Percentiles rank a stretch among this genome's conserved stretches.
Evolutionary conservation across 768 basidiomycete species (phyloP).

Genomic region (Chalciporus sphaerocephalus): DNA sequence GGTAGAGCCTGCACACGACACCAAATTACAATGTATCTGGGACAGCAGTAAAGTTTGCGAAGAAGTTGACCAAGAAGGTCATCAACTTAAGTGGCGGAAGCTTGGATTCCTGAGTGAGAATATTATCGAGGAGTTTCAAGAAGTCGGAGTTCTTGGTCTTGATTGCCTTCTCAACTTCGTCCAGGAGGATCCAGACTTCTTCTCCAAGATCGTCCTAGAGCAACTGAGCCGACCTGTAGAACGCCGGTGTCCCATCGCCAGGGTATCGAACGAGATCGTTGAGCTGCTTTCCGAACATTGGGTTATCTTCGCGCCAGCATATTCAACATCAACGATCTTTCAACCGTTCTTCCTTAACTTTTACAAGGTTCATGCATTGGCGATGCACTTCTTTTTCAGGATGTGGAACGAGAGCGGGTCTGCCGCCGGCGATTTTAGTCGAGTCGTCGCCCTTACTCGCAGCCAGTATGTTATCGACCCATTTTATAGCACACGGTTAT

Average conservation of each 20-base stretch:
- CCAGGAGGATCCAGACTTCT: slow-evolving; percentile 61
- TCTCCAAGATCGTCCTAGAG: slow-evolving; percentile 74
- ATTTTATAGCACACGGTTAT: neutral
- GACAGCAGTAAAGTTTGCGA: slow-evolving; percentile 50
- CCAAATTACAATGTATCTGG: slow-evolving; percentile 68
- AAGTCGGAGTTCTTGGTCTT: slow-evolving; percentile 76
- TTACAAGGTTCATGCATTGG: slow-evolving; percentile 72
- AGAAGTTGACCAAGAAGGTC: slow-evolving; percentile 46
- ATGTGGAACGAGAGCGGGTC: slow-evolving; percentile 92
- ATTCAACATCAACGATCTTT: slow-evolving; percentile 76
- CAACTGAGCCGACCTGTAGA: slow-evolving; percentile 71
- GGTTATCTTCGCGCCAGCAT: slow-evolving; percentile 81
- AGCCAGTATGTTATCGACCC: slow-evolving; percentile 64
- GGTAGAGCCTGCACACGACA: slow-evolving; percentile 51
- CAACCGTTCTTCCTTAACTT: slow-evolving; percentile 89
- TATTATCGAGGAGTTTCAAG: slow-evolving; percentile 68
- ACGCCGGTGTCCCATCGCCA: slow-evolving; percentile 77
- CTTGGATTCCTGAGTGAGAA: slow-evolving; percentile 78
- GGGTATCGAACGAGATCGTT: slow-evolving; percentile 81
- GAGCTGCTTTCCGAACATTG: slow-evolving; percentile 82
- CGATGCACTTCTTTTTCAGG: slow-evolving; percentile 80
- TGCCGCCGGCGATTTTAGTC: slow-evolving; percentile 66
- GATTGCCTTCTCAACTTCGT: slow-evolving; percentile 80
- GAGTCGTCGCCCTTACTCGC: slow-evolving; percentile 71
- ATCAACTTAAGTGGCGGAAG: slow-evolving; percentile 64